Evolutionary conservation across 2,329 filamentous ascomycete genomes (phyloP).

Genomic region (Tolypocladium pustulatum): DNA sequence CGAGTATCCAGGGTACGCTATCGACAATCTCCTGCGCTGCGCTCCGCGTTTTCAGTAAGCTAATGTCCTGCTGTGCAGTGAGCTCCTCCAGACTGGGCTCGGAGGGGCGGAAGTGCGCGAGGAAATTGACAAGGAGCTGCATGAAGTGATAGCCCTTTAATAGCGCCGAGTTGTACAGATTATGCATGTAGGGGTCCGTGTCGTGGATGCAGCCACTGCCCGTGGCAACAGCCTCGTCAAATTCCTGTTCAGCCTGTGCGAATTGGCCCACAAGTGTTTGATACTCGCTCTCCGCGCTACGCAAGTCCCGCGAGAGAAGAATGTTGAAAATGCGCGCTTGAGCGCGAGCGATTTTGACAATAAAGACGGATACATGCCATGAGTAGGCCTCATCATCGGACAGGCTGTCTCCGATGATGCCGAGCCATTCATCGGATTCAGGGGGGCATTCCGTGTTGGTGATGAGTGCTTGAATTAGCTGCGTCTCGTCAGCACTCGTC

Average conservation of each 20-base stretch:
- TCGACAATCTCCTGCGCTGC: constrained; percentile 19
- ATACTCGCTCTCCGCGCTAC: constrained; percentile 17
- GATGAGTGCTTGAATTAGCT: constrained; percentile 28
- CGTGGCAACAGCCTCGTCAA: constrained; percentile 8
- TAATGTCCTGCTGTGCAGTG: constrained; percentile 15
- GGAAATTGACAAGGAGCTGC: constrained; percentile 21
- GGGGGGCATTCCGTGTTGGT: constrained; percentile 21
- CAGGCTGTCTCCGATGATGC: constrained; percentile 14
- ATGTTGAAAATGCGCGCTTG: constrained; percentile 16
- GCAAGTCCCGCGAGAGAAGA: constrained; percentile 15
- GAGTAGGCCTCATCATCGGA: constrained; percentile 14
- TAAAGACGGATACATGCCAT: constrained; percentile 16
- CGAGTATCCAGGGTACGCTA: constrained; percentile 13
- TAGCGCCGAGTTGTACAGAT: constrained; percentile 19
- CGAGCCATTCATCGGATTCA: constrained; percentile 25
- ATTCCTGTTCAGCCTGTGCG: constrained; percentile 12
- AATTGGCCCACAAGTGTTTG: constrained; percentile 13
- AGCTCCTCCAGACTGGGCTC: constrained; percentile 14
- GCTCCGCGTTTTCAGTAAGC: constrained; percentile 14
- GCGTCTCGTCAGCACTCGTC: constrained; percentile 4
- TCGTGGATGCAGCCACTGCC: constrained; percentile 4
- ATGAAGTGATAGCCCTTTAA: constrained; percentile 25
- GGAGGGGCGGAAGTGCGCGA: constrained; percentile 18
- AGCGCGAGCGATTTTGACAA: constrained; percentile 15
- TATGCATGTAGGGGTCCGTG: constrained; percentile 20